These are phyloP conservation scores for Taphrina deformans DNA, from an alignment of 1,139 yeast genomes.

Conservation along the genomic window DNA sequence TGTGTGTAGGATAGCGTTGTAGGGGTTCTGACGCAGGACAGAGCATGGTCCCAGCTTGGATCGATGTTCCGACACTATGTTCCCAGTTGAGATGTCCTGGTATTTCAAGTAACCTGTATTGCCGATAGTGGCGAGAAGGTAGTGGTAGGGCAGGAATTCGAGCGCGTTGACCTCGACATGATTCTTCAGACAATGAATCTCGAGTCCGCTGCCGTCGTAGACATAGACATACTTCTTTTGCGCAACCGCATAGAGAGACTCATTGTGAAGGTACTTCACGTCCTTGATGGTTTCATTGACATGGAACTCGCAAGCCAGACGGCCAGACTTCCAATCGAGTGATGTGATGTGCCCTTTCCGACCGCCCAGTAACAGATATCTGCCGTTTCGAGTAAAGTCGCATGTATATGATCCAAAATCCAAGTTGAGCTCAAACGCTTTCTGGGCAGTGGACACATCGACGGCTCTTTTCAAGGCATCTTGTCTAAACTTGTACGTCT, in stretches of 20 bases:
- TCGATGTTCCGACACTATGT: constrained; percentile 73
- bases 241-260: constrained; percentile 93
- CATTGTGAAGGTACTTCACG: constrained; percentile 85
- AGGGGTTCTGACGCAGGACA: constrained; percentile 85
- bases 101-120: constrained; percentile 78
- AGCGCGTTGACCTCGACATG: constrained; percentile 81
- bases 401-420: constrained; percentile 85
- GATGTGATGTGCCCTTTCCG: constrained; percentile 92
- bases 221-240: constrained; percentile 93
- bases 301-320: constrained; percentile 74
- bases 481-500: constrained; percentile 81
- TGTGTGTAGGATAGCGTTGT: constrained; percentile 91
- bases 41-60: constrained; percentile 90
- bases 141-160: constrained; percentile 92
- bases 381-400: constrained; percentile 84
- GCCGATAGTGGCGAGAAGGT: constrained; percentile 66
- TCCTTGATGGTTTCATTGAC: constrained; percentile 87
- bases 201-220: constrained; percentile 87
- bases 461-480: constrained; percentile 76
- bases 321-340: constrained; percentile 92
- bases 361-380: constrained; percentile 81
- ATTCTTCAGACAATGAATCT: constrained; percentile 84
- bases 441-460: constrained; percentile 64
- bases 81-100: constrained; percentile 95
- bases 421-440: constrained; percentile 67